Evolutionary conservation across 1,284 basidiomycete species (phyloP).

Genomic region (Violaceomyces palustris): DNA sequence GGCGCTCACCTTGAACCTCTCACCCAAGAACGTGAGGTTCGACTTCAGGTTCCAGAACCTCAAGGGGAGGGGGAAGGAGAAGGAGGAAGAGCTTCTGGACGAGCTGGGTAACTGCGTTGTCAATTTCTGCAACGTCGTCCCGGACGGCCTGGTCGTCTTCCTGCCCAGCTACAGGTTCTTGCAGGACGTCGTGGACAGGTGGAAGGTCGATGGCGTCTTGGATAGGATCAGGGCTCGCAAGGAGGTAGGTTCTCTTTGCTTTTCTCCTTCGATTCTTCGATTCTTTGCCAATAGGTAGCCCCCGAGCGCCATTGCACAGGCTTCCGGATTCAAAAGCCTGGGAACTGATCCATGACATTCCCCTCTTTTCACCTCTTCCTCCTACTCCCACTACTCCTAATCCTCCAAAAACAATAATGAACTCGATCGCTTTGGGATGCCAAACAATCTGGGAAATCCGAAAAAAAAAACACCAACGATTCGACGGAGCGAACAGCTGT

Average conservation of each 20-base stretch:
- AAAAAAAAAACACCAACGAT: too few relatives aligned
- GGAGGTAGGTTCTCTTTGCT: neutral
- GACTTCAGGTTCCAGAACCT: slow-evolving; percentile 79
- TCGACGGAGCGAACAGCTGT: slow-evolving; percentile 60
- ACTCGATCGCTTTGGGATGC: too few relatives aligned
- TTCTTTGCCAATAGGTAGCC: too few relatives aligned
- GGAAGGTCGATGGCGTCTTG: slow-evolving; percentile 59
- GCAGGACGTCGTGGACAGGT: slow-evolving; percentile 64
- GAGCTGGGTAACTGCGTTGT: slow-evolving; percentile 79
- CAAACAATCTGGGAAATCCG: too few relatives aligned
- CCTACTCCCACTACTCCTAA: too few relatives aligned
- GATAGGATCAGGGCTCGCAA: slow-evolving; percentile 22
- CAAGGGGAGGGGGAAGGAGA: too few relatives aligned
- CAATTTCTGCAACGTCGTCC: slow-evolving; percentile 73
- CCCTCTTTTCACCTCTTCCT: too few relatives aligned
- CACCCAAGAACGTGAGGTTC: slow-evolving; percentile 70
- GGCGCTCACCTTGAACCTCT: slow-evolving; percentile 70
- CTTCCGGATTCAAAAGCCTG: too few relatives aligned
- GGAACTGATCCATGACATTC: too few relatives aligned
- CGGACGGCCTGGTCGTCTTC: slow-evolving; percentile 86
- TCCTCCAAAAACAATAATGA: too few relatives aligned
- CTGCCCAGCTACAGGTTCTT: slow-evolving; percentile 87
- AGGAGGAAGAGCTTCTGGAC: slow-evolving; percentile 67
- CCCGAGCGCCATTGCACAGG: too few relatives aligned
- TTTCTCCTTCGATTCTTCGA: too few relatives aligned